These are phyloP conservation scores for Nicotiana tomentosiformis DNA, from an alignment of 257 asterid species.

Conservation along the genomic window DNA sequence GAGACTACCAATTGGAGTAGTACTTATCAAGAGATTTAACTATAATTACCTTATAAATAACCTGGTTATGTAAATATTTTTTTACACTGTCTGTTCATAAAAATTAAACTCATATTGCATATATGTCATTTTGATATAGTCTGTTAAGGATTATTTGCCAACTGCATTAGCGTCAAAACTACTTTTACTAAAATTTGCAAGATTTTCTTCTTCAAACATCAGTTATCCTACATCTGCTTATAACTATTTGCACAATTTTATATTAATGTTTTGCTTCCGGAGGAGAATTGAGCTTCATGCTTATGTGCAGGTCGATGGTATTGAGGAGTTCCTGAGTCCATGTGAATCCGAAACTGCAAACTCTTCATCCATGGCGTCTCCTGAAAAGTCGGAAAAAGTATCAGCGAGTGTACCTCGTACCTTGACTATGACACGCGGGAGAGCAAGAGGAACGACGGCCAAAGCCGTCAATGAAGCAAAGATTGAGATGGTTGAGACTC, in stretches of 20 bases:
- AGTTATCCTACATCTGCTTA: neutral
- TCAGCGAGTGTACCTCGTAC: constrained; percentile 48
- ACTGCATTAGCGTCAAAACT: neutral
- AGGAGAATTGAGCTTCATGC: neutral
- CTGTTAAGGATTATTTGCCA: neutral
- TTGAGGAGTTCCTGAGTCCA: constrained; percentile 44
- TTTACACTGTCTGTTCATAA: no score
- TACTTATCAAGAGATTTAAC: no score
- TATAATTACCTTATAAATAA: no score
- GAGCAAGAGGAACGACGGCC: constrained; percentile 29
- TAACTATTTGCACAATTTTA: neutral
- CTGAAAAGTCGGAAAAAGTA: constrained; percentile 34
- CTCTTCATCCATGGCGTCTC: constrained; percentile 38
- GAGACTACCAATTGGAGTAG: no score
- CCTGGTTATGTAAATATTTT: no score
- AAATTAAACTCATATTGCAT: no score
- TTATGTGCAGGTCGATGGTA: constrained; percentile 58
- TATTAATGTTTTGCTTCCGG: neutral
- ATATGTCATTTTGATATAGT: no score
- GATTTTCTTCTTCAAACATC: neutral
- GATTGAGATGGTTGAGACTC: constrained; percentile 16
- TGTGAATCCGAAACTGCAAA: constrained; percentile 34
- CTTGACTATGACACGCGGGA: constrained; percentile 27
- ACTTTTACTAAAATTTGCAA: neutral
- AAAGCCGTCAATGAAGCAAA: constrained; percentile 8